Evolutionary conservation across 441 rosid species (phyloP).

Genomic region (Lagerstroemia fauriei): DNA sequence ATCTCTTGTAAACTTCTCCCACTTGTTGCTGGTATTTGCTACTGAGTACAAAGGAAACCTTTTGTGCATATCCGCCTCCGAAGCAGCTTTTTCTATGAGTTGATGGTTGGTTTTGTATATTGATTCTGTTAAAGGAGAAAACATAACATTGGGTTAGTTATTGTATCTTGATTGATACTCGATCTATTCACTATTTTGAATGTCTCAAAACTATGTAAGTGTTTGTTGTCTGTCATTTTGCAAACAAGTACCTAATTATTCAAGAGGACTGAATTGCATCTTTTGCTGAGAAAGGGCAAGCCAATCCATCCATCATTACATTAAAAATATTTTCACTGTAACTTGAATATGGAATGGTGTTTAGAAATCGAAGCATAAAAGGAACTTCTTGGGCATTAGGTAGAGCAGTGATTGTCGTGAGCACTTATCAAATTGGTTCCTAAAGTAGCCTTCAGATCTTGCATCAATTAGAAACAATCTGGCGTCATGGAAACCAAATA

Average conservation of each 20-base stretch:
- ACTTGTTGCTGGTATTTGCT: background rate
- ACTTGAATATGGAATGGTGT: background rate
- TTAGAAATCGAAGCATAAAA: background rate
- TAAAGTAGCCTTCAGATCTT: background rate
- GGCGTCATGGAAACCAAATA: background rate
- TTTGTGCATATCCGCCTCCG: background rate
- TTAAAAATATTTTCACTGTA: background rate
- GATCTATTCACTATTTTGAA: background rate
- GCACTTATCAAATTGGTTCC: background rate
- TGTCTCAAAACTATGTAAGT: background rate
- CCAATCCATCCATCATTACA: background rate
- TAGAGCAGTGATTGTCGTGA: background rate
- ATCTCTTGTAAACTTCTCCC: slow-evolving; percentile 26
- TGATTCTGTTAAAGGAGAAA: background rate
- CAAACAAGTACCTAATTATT: background rate
- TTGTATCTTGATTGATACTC: background rate
- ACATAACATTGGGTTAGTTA: background rate
- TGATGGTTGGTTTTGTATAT: background rate
- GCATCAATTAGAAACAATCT: background rate
- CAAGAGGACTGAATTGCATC: background rate
- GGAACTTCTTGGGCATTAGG: background rate
- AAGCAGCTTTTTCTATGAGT: background rate
- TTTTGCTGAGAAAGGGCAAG: background rate
- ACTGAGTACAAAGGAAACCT: background rate
- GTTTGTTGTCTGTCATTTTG: background rate